A percentile compares a stretch with the other conserved stretches of the same genome.
phyloP scores from a whole-genome alignment of 495 filamentous ascomycete species.

The Clavariopsis aquatica region DNA sequence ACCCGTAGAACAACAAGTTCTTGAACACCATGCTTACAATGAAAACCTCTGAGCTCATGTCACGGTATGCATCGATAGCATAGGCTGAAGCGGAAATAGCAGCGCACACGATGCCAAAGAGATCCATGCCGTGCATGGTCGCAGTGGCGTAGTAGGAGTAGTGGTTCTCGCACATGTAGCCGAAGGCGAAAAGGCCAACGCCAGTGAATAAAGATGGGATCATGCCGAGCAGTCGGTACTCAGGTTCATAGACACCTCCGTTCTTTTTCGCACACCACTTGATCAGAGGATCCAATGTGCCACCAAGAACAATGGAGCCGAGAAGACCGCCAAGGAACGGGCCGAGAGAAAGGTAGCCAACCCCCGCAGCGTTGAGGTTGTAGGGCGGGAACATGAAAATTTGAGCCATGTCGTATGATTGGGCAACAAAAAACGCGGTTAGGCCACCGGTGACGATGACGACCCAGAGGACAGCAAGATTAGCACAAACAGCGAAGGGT shows the following conservation, averaged over 20 bases:
- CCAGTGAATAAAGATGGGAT: conserved; percentile 14
- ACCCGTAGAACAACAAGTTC: conserved; percentile 38
- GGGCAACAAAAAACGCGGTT: conserved; percentile 36
- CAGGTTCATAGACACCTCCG: conserved; percentile 34
- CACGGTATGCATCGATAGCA: conserved; percentile 36
- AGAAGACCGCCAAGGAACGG: conserved; percentile 35
- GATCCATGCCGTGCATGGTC: conserved; percentile 24
- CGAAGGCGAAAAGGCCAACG: conserved; percentile 32
- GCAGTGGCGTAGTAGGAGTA: conserved; percentile 31
- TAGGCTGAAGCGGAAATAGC: conserved; percentile 29
- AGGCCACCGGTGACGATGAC: conserved; percentile 34
- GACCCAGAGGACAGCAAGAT: conserved; percentile 34
- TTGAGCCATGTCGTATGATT: conserved; percentile 37
- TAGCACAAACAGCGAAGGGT: conserved; percentile 31
- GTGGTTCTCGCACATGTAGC: conserved; percentile 29
- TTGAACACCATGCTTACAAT: conserved; percentile 40
- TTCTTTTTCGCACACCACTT: conserved; percentile 37
- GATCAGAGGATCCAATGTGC: conserved; percentile 32
- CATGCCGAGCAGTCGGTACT: conserved; percentile 33
- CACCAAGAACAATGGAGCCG: conserved; percentile 29
- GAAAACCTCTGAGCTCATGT: conserved; percentile 36
- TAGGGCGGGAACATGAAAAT: conserved; percentile 40
- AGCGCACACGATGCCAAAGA: conserved; percentile 32
- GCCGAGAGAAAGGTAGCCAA: conserved; percentile 38
- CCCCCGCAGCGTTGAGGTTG: conserved; percentile 31